Evolutionary conservation across 495 filamentous ascomycete species (phyloP).

Genomic region (Penicillium robsamsonii): DNA sequence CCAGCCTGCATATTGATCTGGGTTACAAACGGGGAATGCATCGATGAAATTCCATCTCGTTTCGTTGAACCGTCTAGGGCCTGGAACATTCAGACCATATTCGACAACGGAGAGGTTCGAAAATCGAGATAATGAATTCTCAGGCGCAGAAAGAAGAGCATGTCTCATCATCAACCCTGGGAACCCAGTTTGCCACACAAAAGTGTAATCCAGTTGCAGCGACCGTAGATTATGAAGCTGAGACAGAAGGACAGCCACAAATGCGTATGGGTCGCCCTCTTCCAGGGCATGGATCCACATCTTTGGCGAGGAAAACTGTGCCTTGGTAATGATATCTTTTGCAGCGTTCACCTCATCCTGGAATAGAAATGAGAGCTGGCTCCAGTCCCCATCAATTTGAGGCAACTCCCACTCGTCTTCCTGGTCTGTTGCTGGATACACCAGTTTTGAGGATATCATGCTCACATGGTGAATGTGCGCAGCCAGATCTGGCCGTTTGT

Average conservation of each 20-base stretch:
- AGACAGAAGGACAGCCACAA: not conserved
- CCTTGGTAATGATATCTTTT: not conserved
- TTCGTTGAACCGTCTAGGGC: not conserved
- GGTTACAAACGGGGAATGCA: not conserved
- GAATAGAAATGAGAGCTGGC: not conserved
- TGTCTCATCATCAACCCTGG: not conserved
- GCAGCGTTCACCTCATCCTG: not conserved
- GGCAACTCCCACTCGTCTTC: not conserved
- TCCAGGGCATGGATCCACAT: not conserved
- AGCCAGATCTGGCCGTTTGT: not conserved
- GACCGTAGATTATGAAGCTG: not conserved
- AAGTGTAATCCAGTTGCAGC: not conserved
- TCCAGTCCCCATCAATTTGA: not conserved
- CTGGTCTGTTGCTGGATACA: not conserved
- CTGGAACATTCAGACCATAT: not conserved
- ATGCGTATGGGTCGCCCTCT: not conserved
- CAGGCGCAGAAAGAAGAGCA: not conserved
- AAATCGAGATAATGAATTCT: not conserved
- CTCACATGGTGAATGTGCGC: not conserved
- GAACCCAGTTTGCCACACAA: not conserved
- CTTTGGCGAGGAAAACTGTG: not conserved
- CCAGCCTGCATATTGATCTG: not conserved
- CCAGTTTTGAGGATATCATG: not conserved
- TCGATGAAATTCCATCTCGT: not conserved
- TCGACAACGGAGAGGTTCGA: not conserved